phyloP scores from a whole-genome alignment of 768 basidiomycete genomes.

The Lentinula edodes region DNA sequence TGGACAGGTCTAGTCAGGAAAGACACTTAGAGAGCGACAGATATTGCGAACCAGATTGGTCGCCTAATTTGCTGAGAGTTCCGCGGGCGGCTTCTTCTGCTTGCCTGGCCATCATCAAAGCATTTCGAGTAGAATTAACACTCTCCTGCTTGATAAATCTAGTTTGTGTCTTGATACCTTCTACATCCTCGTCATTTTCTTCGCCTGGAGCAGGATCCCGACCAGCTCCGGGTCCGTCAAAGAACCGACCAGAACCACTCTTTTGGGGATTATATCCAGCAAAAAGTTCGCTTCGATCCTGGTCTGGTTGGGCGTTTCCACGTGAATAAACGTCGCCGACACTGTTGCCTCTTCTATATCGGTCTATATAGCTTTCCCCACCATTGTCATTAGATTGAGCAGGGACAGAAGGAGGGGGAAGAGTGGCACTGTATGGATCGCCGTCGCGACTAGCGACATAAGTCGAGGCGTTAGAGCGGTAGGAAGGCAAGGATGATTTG shows the following conservation, averaged over 20 bases:
- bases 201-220: constrained; percentile 35
- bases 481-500: constrained; percentile 34
- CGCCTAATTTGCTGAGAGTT: constrained; percentile 59
- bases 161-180: constrained; percentile 73
- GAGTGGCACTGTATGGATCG: constrained; percentile 2
- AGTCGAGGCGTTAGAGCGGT: constrained; percentile 50
- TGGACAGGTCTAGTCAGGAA: background rate
- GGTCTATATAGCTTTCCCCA: constrained; percentile 14
- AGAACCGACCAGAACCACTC: constrained; percentile 38
- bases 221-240: constrained; percentile 33
- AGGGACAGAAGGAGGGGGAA: background rate
- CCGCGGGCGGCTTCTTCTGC: constrained; percentile 73
- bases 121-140: constrained; percentile 66
- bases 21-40: constrained; percentile 1
- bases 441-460: constrained; percentile 70
- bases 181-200: constrained; percentile 61
- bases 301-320: constrained; percentile 33
- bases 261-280: constrained; percentile 46
- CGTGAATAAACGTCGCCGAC: constrained; percentile 40
- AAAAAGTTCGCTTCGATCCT: constrained; percentile 48
- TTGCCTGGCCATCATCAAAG: constrained; percentile 66
- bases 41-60: constrained; percentile 60
- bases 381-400: background rate
- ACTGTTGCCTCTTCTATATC: constrained; percentile 25
- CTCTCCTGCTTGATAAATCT: constrained; percentile 67